A percentile compares a stretch with the other conserved stretches of the same genome.
These are phyloP conservation scores for Flaveria floridana DNA, from an alignment of 140 eudicot species.

Conservation along the genomic window DNA sequence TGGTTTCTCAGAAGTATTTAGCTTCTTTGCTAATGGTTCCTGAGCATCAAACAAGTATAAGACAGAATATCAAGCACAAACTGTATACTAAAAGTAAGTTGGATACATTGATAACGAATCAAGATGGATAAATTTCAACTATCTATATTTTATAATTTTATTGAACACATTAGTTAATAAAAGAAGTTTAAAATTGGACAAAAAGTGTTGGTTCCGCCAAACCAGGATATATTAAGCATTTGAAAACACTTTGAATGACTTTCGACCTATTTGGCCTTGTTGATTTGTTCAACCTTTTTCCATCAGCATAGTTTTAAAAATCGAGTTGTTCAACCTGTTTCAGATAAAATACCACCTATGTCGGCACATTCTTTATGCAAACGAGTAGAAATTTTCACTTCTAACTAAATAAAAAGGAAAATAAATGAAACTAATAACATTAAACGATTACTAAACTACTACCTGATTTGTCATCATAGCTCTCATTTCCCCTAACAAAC, in stretches of 20 bases:
- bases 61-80: not conserved
- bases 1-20: constrained; percentile 31
- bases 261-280: not conserved
- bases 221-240: not conserved
- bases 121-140: not conserved
- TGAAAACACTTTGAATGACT: not conserved
- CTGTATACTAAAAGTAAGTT: not conserved
- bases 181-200: not conserved
- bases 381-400: not conserved
- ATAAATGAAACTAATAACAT: not conserved
- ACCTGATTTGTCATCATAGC: constrained; percentile 45
- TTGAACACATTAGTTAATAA: not conserved
- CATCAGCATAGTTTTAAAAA: not conserved
- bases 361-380: not conserved
- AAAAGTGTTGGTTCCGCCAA: not conserved
- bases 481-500: constrained; percentile 33
- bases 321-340: not conserved
- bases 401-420: not conserved
- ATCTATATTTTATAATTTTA: not conserved
- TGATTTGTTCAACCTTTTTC: not conserved
- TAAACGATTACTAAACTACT: not conserved
- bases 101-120: not conserved
- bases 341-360: not conserved
- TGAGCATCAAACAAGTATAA: constrained; percentile 29
- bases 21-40: constrained; percentile 32